Evolutionary conservation across 2,329 filamentous ascomycete species (phyloP), one percentile per base, ranked within the genome.

Genomic region (Fusarium heterosporum): DNA sequence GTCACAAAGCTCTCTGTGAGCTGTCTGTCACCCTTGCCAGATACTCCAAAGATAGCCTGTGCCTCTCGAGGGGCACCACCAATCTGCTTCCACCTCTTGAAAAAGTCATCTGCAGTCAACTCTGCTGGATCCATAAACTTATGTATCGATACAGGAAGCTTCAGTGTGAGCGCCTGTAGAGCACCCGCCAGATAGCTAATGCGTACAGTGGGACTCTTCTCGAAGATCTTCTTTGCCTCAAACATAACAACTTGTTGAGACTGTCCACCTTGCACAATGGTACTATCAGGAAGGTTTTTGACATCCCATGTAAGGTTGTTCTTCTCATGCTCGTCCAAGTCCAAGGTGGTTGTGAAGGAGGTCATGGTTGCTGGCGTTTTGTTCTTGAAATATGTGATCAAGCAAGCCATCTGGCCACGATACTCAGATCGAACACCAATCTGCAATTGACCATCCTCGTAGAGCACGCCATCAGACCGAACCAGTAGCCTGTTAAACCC

Each of bases 41-140:
- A 79, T 12, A 95, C 77, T 0, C 90, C 89, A 78, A 99, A 96
- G 30, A 98, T 93, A 46, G 87, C 87, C 77, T 99, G 96, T 0
- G 92, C 90, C 78, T 99, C 96, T 29, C 96, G 87, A 2, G 94
- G 90, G 3, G 88, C 88, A 7, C 92, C 93, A 13, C 96, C 96
- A 72, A 99, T 98, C 80, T 99, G 96, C 84, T 97, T 96, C 96
- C 96, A 99, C 50, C 96, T 86, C 84, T 96, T 97, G 87, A 99
- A 99, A 80, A 98, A 99, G 76, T 99, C 96, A 51, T 99, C 96
- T 0, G 90, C 89, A 8, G 87, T 87, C 38, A 99, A 83, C 56
- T 96, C 90, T 0, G 96, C 94, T 0, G 92, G 88, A 66, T 97
- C 94, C 93, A 98, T 97, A 75, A 97, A 99, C 77, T 97, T 97